Percentiles rank a stretch among this genome's conserved stretches.
phyloP scores from a whole-genome alignment of 805 yeast species.

The Lipomyces starkeyi region DNA sequence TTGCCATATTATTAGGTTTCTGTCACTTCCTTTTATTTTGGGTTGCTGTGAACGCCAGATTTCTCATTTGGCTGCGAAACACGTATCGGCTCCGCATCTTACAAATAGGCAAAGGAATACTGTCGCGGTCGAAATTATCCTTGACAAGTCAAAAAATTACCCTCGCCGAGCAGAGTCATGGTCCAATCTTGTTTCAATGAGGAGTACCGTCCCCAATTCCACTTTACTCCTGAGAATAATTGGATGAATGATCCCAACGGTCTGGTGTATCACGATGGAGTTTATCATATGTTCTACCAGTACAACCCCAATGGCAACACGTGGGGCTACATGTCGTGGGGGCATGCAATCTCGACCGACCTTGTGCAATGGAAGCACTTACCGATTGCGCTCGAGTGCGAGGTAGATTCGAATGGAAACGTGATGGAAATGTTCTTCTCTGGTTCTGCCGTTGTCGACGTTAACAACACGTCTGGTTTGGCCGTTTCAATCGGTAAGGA shows the following conservation, averaged over 20 bases:
- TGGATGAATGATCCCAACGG: constrained; percentile 18
- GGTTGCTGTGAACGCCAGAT: no score
- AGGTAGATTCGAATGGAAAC: not conserved
- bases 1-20: no score
- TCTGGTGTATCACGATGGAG: constrained; percentile 7
- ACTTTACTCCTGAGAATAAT: constrained; percentile 1
- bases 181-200: not conserved
- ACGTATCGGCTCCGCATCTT: no score
- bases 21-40: no score
- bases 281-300: constrained; percentile 11
- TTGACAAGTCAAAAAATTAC: no score
- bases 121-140: no score
- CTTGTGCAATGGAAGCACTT: constrained; percentile 10
- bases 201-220: constrained; percentile 14
- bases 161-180: no score
- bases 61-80: no score
- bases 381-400: constrained; percentile 3
- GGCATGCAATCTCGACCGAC: constrained; percentile 12
- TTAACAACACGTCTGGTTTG: constrained; percentile 49
- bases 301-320: constrained; percentile 6
- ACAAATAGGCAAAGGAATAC: no score
- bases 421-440: constrained; percentile 4
- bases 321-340: constrained; percentile 17
- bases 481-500: constrained; percentile 1
- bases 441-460: constrained; percentile 46